These are phyloP conservation scores for Bauhinia variegata DNA, from an alignment of 306 rosid genomes.

Conservation along the genomic window DNA sequence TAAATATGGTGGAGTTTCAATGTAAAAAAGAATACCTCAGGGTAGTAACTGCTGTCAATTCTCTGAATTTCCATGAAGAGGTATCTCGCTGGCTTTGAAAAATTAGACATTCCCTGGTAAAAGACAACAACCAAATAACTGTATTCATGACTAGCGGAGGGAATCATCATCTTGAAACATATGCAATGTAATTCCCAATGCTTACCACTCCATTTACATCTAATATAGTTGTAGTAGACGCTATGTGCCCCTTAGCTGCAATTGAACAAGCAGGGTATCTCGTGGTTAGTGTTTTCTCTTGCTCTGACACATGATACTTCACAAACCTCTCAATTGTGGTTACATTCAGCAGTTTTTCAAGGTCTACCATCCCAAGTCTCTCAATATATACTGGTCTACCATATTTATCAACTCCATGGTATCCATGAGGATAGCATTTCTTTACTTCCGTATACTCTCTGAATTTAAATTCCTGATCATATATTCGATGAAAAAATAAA, in stretches of 20 bases:
- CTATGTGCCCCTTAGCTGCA: slow-evolving; percentile 75
- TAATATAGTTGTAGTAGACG: slow-evolving; percentile 87
- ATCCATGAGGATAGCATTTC: slow-evolving; percentile 86
- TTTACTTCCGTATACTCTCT: slow-evolving; percentile 72
- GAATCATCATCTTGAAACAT: too few relatives aligned
- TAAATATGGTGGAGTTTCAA: not conserved
- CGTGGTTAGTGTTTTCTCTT: slow-evolving; percentile 70
- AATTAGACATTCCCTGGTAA: slow-evolving; percentile 79
- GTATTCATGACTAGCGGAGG: too few relatives aligned
- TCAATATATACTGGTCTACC: slow-evolving; percentile 91
- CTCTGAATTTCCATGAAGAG: slow-evolving; percentile 84
- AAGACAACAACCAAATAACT: slow-evolving; percentile 17
- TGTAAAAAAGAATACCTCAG: slow-evolving; percentile 62
- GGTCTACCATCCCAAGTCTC: slow-evolving; percentile 77
- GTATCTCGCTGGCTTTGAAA: slow-evolving; percentile 87
- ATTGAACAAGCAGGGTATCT: slow-evolving; percentile 89
- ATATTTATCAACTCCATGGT: slow-evolving; percentile 75
- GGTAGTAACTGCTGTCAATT: slow-evolving; percentile 87
- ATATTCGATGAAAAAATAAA: not conserved
- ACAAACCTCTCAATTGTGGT: slow-evolving; percentile 73
- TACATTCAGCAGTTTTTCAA: slow-evolving; percentile 61
- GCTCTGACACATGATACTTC: slow-evolving; percentile 76
- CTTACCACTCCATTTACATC: slow-evolving; percentile 88
- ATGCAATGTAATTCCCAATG: not conserved
- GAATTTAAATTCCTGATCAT: slow-evolving; percentile 75